Evolutionary conservation across 345 rosid species (phyloP), one percentile per base, ranked within the genome.

Genomic region (Pistacia atlantica): DNA sequence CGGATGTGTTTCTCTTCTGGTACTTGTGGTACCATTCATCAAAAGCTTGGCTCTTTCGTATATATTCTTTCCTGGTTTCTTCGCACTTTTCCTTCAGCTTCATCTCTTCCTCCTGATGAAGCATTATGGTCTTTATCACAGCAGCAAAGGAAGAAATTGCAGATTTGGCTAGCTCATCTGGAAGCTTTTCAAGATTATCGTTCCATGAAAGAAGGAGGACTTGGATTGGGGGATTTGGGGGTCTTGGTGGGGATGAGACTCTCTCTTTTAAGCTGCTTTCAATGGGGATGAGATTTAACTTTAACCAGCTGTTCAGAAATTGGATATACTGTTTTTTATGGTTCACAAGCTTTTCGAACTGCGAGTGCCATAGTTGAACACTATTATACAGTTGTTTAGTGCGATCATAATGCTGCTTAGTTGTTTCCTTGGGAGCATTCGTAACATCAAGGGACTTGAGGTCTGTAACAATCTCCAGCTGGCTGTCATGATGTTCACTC

Each of bases 1-100:
- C 87, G 0, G 84, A 48, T 16, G 90, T 86, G 35, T 79, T 84
- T 79, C 83, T 89, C 28, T 86, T 82, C 72, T 88, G 93, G 73
- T 92, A 81, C 75, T 90, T 93, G 65, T 89, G 94, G 86, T 89
- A 85, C 99, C 99, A 95, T 2, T 93, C 99, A 16, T 92, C 95
- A 7, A 84, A 95, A n/a, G 90, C 91, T 81, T 93, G 98, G 25
- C 75, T 89, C 84, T 89, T 95, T 71, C 90, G 83, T 52, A 87
- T 63, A 63, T 42, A 89, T 77, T 95, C 99, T 68, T 83, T 93
- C 70, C 87, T 82, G 1, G 95, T 92, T 73, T 95, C 99, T 71
- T 93, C 95, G 0, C 92, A 90, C 67, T 82, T 95, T 63, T 92
- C 97, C 83, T 93, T 93, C 20, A 88, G 88, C 80, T 93, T 92